Percentiles rank a stretch among this genome's conserved stretches.
phyloP scores from a whole-genome alignment of 768 basidiomycete genomes.

The Phylloporus sp. region DNA sequence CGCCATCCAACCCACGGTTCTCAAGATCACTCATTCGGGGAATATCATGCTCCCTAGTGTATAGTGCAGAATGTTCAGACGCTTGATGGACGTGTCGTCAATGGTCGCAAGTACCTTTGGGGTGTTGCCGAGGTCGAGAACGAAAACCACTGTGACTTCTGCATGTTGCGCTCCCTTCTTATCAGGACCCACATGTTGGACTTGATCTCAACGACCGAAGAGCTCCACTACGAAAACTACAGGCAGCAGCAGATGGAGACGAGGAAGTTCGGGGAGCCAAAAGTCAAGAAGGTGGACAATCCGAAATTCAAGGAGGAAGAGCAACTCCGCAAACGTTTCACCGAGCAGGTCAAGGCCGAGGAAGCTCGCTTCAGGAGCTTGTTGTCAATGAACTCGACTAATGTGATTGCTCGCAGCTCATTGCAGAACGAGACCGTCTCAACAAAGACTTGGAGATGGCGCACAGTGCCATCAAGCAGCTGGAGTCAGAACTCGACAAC shows the following conservation, averaged over 20 bases:
- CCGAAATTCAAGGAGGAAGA: constrained; percentile 99
- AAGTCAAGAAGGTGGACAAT: constrained; percentile 98
- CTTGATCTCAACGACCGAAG: constrained; percentile 93
- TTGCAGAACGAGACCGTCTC: constrained; percentile 95
- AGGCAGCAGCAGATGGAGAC: constrained; percentile 99
- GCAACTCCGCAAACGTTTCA: constrained; percentile 92
- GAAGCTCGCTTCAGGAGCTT: constrained; percentile 74
- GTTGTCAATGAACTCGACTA: constrained; percentile 6
- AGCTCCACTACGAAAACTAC: constrained; percentile 96
- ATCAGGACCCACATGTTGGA: constrained; percentile 99
- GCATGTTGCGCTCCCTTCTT: constrained; percentile 90
- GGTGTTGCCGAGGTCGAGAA: constrained; percentile 99
- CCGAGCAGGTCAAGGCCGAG: constrained; percentile 99
- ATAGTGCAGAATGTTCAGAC: constrained; percentile 95
- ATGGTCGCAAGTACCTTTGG: constrained; percentile 99
- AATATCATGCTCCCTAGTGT: no score
- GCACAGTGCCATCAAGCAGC: constrained; percentile 85
- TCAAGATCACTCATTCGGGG: no score
- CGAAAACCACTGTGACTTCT: constrained; percentile 99
- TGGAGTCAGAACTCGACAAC: constrained; percentile 88
- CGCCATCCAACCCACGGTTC: no score
- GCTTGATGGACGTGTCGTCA: constrained; percentile 85
- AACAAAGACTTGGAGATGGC: constrained; percentile 98
- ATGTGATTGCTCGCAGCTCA: constrained; percentile 58
- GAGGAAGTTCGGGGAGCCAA: constrained; percentile 96